Percentiles rank a stretch among this genome's conserved stretches.
phyloP scores from a whole-genome alignment of 2,329 filamentous ascomycete species.

The Thielaviopsis euricoi region DNA sequence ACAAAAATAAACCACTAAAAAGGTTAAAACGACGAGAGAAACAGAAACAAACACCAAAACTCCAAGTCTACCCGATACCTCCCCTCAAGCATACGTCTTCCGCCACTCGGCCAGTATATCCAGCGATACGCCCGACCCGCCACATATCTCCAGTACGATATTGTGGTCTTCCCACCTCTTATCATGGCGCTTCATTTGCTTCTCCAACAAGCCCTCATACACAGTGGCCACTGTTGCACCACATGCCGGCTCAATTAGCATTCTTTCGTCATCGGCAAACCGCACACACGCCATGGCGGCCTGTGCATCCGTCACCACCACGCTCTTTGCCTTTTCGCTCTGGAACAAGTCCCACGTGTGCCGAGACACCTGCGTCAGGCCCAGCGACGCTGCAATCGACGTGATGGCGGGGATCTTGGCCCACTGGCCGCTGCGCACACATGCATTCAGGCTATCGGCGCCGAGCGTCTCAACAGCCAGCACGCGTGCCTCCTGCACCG shows the following conservation, averaged over 20 bases:
- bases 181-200: conserved; percentile 40
- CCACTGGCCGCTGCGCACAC: conserved; percentile 37
- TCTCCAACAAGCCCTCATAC: conserved; percentile 36
- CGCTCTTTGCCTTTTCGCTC: conserved; percentile 19
- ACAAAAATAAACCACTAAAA: not conserved
- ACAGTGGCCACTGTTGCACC: conserved; percentile 60
- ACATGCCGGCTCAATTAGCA: conserved; percentile 73
- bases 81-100: conserved; percentile 22
- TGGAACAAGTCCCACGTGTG: conserved; percentile 48
- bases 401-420: conserved; percentile 56
- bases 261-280: conserved; percentile 65
- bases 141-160: conserved; percentile 74
- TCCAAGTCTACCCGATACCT: not conserved
- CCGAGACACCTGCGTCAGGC: conserved; percentile 53
- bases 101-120: conserved; percentile 43
- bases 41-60: not conserved
- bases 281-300: conserved; percentile 62
- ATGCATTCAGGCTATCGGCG: conserved; percentile 51
- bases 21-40: not conserved
- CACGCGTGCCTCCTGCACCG: conserved; percentile 29
- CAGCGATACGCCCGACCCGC: conserved; percentile 51
- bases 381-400: conserved; percentile 57
- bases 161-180: conserved; percentile 49
- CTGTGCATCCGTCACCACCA: conserved; percentile 37
- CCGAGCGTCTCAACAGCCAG: conserved; percentile 63